phyloP scores from a whole-genome alignment of 805 yeast species.

The Spathaspora hagerdaliae region DNA sequence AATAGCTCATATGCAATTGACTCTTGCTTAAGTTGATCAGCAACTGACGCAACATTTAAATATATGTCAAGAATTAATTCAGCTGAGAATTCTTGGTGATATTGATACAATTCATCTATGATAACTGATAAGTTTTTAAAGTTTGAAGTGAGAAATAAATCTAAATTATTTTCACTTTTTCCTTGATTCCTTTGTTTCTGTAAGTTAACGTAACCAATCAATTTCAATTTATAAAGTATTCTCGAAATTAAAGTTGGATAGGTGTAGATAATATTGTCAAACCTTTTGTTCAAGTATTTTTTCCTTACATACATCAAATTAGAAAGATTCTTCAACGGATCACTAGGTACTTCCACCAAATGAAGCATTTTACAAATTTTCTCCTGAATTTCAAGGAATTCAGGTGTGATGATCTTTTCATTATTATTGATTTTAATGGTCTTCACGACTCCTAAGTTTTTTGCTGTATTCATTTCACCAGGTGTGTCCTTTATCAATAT shows the following conservation, averaged over 20 bases:
- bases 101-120: conserved; percentile 59
- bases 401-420: conserved; percentile 27
- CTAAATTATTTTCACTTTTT: conserved; percentile 20
- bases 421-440: conserved; percentile 27
- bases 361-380: conserved; percentile 68
- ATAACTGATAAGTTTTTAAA: conserved; percentile 72
- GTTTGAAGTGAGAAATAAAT: conserved; percentile 40
- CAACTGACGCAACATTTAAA: conserved; percentile 65
- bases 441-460: conserved; percentile 36
- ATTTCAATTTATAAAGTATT: conserved; percentile 57
- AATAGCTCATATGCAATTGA: conserved; percentile 83
- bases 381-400: conserved; percentile 48
- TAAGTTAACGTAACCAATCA: conserved; percentile 24
- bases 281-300: conserved; percentile 51
- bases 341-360: conserved; percentile 38
- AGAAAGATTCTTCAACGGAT: conserved; percentile 35
- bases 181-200: conserved; percentile 17
- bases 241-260: conserved; percentile 72
- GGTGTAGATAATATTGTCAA: conserved; percentile 54
- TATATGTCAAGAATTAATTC: conserved; percentile 46
- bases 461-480: conserved; percentile 27
- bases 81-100: conserved; percentile 28
- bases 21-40: conserved; percentile 71
- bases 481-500: conserved; percentile 46
- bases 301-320: conserved; percentile 33